Base-by-base conservation (phyloP, 495 filamentous ascomycete species). In the Penicillium cataractarum region DNA sequence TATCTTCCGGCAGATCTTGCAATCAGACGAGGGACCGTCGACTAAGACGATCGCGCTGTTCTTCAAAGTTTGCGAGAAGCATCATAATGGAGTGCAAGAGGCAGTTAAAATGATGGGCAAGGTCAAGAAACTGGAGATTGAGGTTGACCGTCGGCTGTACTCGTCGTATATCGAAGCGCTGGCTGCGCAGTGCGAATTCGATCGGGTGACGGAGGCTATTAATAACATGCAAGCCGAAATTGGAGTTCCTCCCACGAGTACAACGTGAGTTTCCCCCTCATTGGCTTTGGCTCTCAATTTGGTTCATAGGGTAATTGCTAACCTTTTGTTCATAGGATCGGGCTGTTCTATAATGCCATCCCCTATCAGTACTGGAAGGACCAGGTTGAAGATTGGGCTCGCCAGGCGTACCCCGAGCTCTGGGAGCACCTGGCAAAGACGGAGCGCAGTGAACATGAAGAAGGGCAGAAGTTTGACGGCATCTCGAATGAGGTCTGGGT, bases 1-100 rank as follows among this genome's bases (percentile, higher is more conserved):
- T 35, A 91, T 93, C 64, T 99, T 94, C 90, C 80, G 85, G 21
- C 84, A 96, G 27, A 92, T 98, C 50, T 84, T 87, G 7, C 82
- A 83, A 57, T 90, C 87, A 0, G 78, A 83, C 15, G 93, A 97
- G 72, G 95, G 95, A 0, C 95, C 95, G 2, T 89, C 87, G 9
- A 90, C 92, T 62, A 83, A 82, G 27, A 92, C 87, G 55, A 83
- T 99, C 53, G 84, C 85, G 9, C 89, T 93, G 31, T 89, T 90
- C 22, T 90, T 98, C 60, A 86, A 89, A 56, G 82, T 85, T 3
- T 97, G 91, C 74, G 87, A 93, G 73, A 76, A 76, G 29, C 78
- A 81, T 62, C 76, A 82, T 15, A 86, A 83, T 51, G 91, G 90
- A 15, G 84, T 86, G 31, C 66, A 75, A 42, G 80, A 84, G 57